phyloP scores from a whole-genome alignment of 2,329 filamentous ascomycete species.

The Aotearoamyces nothofagi region DNA sequence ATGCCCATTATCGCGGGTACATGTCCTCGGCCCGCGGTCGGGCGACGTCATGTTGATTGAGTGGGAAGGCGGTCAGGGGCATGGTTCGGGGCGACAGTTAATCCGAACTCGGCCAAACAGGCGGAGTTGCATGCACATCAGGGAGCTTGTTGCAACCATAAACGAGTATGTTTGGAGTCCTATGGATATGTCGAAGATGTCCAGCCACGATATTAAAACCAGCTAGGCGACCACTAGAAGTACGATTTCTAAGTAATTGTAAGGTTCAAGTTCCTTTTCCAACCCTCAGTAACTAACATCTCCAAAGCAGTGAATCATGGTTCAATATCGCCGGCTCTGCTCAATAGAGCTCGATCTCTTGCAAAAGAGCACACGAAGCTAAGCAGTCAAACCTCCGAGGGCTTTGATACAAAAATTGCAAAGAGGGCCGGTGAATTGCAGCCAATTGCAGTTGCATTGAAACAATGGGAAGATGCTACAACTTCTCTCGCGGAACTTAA shows the following conservation, averaged over 20 bases:
- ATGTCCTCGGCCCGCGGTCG: too few species aligned
- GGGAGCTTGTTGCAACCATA: too few species aligned
- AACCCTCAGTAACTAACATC: slow-evolving; percentile 3
- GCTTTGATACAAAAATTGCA: slow-evolving; percentile 40
- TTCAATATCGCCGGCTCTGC: slow-evolving; percentile 32
- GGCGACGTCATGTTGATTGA: too few species aligned
- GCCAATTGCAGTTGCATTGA: slow-evolving; percentile 38
- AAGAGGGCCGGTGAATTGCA: slow-evolving; percentile 47
- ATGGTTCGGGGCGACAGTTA: too few species aligned
- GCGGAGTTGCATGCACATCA: too few species aligned
- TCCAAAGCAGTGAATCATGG: slow-evolving; percentile 6
- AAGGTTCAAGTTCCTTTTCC: slow-evolving; percentile 14
- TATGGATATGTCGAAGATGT: slow-evolving; percentile 38
- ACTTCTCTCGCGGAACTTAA: slow-evolving; percentile 37
- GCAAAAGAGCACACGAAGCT: slow-evolving; percentile 41
- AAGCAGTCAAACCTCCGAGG: slow-evolving; percentile 30
- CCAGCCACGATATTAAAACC: slow-evolving; percentile 19
- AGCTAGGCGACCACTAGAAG: slow-evolving; percentile 10
- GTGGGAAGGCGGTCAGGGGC: too few species aligned
- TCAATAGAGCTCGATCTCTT: slow-evolving; percentile 42
- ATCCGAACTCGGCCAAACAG: too few species aligned
- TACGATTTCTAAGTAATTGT: slow-evolving; percentile 30
- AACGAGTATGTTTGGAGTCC: slow-evolving; percentile 23
- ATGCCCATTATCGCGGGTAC: too few species aligned
- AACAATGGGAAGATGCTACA: slow-evolving; percentile 39